Evolutionary conservation across 305 asterid genomes (phyloP).

Genomic region (Fraxinus sp.): DNA sequence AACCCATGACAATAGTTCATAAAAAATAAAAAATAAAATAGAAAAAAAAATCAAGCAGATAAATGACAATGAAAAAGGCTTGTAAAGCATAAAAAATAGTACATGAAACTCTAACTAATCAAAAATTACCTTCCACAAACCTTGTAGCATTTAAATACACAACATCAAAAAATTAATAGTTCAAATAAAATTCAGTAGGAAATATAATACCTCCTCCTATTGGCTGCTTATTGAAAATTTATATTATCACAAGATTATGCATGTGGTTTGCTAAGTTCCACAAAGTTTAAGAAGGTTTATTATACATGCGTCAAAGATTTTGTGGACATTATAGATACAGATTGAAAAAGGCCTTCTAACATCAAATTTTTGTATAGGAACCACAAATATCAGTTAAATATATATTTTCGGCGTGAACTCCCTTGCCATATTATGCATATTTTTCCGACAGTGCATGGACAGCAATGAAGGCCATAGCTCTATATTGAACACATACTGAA

Average conservation of each 20-base stretch:
- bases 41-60: background rate
- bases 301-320: background rate
- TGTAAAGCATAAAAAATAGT: background rate
- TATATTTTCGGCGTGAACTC: slow-evolving; percentile 7
- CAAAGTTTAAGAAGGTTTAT: slow-evolving; percentile 6
- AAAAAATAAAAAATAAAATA: background rate
- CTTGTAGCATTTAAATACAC: background rate
- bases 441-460: slow-evolving; percentile 2
- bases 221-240: slow-evolving; percentile 11
- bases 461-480: slow-evolving; percentile 7
- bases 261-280: background rate
- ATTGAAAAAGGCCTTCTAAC: slow-evolving; percentile 7
- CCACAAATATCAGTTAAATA: slow-evolving; percentile 7
- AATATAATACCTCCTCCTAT: slow-evolving; percentile 12
- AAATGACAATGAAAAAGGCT: background rate
- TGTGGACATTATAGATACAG: slow-evolving; percentile 5
- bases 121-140: background rate
- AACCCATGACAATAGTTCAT: background rate
- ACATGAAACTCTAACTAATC: background rate
- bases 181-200: slow-evolving; percentile 5
- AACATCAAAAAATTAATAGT: background rate
- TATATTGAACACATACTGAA: background rate
- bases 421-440: background rate
- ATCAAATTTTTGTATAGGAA: background rate
- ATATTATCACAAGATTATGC: background rate